Percentiles rank a stretch among this genome's conserved stretches.
phyloP scores from a whole-genome alignment of 202 grass and related monocot species.

The Schoenoplectus triqueter region DNA sequence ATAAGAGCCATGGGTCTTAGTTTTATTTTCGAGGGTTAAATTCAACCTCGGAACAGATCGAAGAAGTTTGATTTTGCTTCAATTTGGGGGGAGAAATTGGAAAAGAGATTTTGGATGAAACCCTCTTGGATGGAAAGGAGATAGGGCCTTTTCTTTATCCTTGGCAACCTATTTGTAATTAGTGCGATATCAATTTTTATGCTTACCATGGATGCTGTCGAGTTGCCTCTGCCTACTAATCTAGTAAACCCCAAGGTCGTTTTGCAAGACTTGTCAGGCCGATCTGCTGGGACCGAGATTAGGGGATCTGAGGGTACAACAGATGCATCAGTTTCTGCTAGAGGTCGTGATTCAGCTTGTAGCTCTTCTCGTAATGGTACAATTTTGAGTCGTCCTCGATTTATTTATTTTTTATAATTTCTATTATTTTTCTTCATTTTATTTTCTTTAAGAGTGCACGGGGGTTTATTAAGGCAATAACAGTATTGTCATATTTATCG shows the following conservation, averaged over 20 bases:
- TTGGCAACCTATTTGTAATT: not conserved
- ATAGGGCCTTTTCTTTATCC: not conserved
- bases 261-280: slow-evolving; percentile 43
- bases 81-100: slow-evolving; percentile 15
- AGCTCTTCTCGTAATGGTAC: slow-evolving; percentile 20
- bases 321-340: slow-evolving; percentile 40
- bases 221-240: slow-evolving; percentile 68
- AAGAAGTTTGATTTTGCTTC: slow-evolving; percentile 11
- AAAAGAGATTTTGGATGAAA: not conserved
- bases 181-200: slow-evolving; percentile 24
- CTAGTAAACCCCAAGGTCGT: slow-evolving; percentile 68
- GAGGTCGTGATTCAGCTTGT: slow-evolving; percentile 31
- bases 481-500: not conserved
- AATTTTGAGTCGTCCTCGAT: slow-evolving; percentile 17
- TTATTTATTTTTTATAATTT: not conserved
- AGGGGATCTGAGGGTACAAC: slow-evolving; percentile 46
- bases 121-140: slow-evolving; percentile 17
- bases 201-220: slow-evolving; percentile 71
- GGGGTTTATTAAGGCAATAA: not conserved
- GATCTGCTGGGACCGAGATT: slow-evolving; percentile 50
- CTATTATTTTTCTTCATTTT: slow-evolving; percentile 10
- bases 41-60: not conserved
- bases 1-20: slow-evolving; percentile 18
- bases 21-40: slow-evolving; percentile 19
- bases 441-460: not conserved